Percentiles rank a stretch among this genome's conserved stretches.
These are phyloP conservation scores for Nakaseomyces uthaithaninus DNA, from an alignment of 1,139 yeast species.

Conservation along the genomic window DNA sequence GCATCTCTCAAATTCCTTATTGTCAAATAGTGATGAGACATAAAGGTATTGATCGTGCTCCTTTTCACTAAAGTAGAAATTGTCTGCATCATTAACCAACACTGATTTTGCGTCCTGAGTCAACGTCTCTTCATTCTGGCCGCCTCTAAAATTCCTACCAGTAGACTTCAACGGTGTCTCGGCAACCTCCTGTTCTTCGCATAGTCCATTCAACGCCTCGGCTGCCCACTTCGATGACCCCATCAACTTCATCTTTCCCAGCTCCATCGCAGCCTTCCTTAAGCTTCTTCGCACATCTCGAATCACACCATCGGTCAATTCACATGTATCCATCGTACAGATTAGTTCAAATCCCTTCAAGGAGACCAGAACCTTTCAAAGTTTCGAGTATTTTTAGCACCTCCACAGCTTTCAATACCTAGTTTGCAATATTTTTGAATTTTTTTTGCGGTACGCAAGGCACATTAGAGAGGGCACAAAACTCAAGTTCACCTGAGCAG, in stretches of 20 bases:
- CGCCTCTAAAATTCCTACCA: too few species aligned
- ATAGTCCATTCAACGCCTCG: conserved; percentile 59
- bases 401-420: too few species aligned
- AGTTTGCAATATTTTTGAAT: too few species aligned
- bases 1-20: conserved; percentile 81
- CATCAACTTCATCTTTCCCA: conserved; percentile 39
- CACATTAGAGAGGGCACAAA: too few species aligned
- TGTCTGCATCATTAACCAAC: conserved; percentile 8
- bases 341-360: too few species aligned
- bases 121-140: neutral
- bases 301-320: conserved; percentile 9
- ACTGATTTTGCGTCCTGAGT: neutral
- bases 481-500: too few species aligned
- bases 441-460: too few species aligned
- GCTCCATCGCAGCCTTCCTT: conserved; percentile 34
- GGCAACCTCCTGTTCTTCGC: conserved; percentile 15
- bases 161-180: conserved; percentile 14
- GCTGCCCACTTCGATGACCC: conserved; percentile 78
- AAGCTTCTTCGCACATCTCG: conserved; percentile 32
- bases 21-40: conserved; percentile 70
- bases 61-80: conserved; percentile 20
- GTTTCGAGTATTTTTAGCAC: too few species aligned
- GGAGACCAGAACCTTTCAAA: too few species aligned
- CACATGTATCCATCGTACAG: too few species aligned
- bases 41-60: conserved; percentile 45